A percentile compares a stretch with the other conserved stretches of the same genome.
Evolutionary conservation across 108 stramenopile species (phyloP).

Genomic region (Phaeodactylum tricornutum): DNA sequence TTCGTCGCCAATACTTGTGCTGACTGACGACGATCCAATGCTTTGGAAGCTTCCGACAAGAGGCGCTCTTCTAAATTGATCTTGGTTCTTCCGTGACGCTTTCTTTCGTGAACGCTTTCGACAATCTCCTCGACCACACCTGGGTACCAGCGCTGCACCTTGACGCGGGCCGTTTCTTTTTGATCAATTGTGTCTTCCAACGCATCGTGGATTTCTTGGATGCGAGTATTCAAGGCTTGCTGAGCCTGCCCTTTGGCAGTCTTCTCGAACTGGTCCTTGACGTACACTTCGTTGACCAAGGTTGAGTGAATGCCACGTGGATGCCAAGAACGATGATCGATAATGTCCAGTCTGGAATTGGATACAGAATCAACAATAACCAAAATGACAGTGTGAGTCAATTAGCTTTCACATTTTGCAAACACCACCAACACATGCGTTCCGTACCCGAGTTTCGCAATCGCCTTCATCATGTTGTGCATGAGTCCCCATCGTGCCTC

Average conservation of each 20-base stretch:
- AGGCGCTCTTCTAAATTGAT: constrained; percentile 23
- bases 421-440: not conserved
- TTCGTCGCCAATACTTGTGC: constrained; percentile 36
- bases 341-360: no score
- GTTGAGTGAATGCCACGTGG: constrained; percentile 61
- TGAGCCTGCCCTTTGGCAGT: constrained; percentile 4
- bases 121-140: constrained; percentile 59
- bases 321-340: constrained; percentile 74
- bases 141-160: constrained; percentile 69
- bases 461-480: constrained; percentile 38
- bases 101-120: not conserved
- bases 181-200: constrained; percentile 35
- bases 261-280: constrained; percentile 22
- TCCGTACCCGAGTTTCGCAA: constrained; percentile 22
- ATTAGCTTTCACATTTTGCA: not conserved
- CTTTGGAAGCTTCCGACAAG: constrained; percentile 32
- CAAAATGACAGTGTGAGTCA: not conserved
- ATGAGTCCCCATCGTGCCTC: constrained; percentile 57
- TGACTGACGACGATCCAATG: constrained; percentile 36
- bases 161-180: constrained; percentile 46
- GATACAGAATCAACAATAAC: no score
- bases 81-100: no score
- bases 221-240: constrained; percentile 35
- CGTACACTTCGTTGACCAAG: constrained; percentile 66
- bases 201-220: constrained; percentile 26